A percentile compares a stretch with the other conserved stretches of the same genome.
These are phyloP conservation scores for Cardamine chenopodiifolia DNA, from an alignment of 345 rosid genomes.

Conservation along the genomic window DNA sequence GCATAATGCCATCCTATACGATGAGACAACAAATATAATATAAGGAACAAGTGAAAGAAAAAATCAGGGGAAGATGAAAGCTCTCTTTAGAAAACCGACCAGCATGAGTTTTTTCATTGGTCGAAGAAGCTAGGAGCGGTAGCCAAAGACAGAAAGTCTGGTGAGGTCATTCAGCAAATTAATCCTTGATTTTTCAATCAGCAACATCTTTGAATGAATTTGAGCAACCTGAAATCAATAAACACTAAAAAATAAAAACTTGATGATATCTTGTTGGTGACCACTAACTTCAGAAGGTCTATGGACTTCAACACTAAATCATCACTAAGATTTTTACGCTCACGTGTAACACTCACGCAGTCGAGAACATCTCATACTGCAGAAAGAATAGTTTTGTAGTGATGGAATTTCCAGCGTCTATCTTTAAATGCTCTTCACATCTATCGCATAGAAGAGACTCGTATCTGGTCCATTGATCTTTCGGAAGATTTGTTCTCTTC, in stretches of 20 bases:
- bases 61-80: neutral
- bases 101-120: neutral
- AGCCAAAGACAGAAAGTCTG: slow-evolving; percentile 14
- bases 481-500: neutral
- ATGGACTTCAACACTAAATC: slow-evolving; percentile 12
- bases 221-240: slow-evolving; percentile 13
- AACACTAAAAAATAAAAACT: neutral
- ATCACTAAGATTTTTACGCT: neutral
- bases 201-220: slow-evolving; percentile 21
- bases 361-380: neutral
- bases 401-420: neutral
- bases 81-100: neutral
- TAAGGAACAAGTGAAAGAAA: neutral
- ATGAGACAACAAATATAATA: neutral
- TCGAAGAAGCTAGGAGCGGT: slow-evolving; percentile 9
- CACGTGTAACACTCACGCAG: neutral
- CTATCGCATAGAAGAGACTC: neutral
- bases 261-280: neutral
- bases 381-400: neutral
- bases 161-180: slow-evolving; percentile 5
- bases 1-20: neutral
- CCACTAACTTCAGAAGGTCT: neutral
- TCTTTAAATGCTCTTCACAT: neutral
- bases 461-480: neutral
- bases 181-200: slow-evolving; percentile 10